Evolutionary conservation across 257 asterid genomes (phyloP).

Genomic region (Nicotiana attenuata): DNA sequence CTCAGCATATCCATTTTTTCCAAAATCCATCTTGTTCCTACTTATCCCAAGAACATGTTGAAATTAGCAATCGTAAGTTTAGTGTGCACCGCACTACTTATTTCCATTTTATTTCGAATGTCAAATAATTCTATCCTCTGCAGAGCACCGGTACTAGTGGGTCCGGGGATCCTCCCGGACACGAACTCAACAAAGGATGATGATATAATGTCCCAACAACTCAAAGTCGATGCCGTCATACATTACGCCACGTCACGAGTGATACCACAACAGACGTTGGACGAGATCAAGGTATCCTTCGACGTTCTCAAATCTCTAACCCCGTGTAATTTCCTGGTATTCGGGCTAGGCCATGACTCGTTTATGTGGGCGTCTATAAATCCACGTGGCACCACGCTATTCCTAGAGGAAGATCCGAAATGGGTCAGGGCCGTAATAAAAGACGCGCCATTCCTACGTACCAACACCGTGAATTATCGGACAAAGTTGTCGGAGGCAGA

Average conservation of each 20-base stretch:
- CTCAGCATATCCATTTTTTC: too few species aligned
- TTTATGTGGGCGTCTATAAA: conserved; percentile 82
- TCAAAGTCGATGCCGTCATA: conserved; percentile 37
- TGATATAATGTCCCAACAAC: neutral
- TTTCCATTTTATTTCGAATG: neutral
- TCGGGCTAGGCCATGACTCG: conserved; percentile 82
- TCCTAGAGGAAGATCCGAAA: conserved; percentile 76
- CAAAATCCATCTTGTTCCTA: too few species aligned
- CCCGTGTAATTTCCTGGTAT: conserved; percentile 68
- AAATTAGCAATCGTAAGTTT: neutral
- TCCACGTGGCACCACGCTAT: conserved; percentile 61
- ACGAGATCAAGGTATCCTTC: conserved; percentile 40
- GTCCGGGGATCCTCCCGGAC: neutral
- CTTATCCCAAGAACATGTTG: neutral
- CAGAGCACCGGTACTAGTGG: neutral
- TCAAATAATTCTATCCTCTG: neutral
- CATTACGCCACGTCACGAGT: conserved; percentile 58
- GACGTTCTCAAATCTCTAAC: conserved; percentile 32
- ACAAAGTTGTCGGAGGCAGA: conserved; percentile 61
- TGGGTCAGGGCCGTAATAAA: conserved; percentile 59
- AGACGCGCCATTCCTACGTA: conserved; percentile 49
- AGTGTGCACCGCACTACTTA: neutral
- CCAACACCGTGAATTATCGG: conserved; percentile 54
- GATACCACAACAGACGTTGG: conserved; percentile 47
- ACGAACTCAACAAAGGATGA: neutral